Base-by-base conservation (phyloP, 768 basidiomycete genomes). In the Suillus bovinus region DNA sequence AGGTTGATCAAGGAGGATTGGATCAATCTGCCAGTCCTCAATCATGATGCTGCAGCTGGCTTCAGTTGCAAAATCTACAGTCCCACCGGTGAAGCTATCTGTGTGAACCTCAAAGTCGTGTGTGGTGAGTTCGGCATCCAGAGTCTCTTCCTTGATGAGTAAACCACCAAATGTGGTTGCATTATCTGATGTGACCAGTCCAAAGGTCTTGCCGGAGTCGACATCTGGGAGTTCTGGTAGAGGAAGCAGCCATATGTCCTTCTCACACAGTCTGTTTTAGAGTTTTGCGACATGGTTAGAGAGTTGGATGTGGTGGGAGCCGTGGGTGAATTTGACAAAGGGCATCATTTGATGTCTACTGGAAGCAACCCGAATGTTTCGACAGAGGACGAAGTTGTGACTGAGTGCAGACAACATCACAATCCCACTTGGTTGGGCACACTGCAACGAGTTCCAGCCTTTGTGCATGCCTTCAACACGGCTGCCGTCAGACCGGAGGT, bases 391-490 rank as follows among this genome's bases (percentile, higher is more conserved):
- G 24, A 67, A 68, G 62, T 76, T 69, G 5, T 68, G 66, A 3
- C 62, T 13, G 0, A 74, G 68, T 0, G 61, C 44, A 1, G 46
- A 11, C 13, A 75, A 53, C 20, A 67, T 58, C 13, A 61, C 65
- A 0, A 76, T 54, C 1, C 74, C 71, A 44, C 71, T 70, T 0
- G 73, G 66, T 14, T 65, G 58, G 0, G 67, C 50, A 0, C 64
- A 56, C 57, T 67, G 64, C 0, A 75, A 24, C 0, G 56, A 33
- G 47, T 75, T 75, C 72, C 72, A 75, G 0, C 63, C 69, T 42
- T 74, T 74, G 60, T 76, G 74, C 1, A 55, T 66, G 1, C 69
- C 71, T 20, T 76, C 68, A 13, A 76, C 74, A 5, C 61, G 69
- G n/a, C 71, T 74, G 0, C 75, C 68, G 38, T 76, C 70, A 0